Evolutionary conservation across 2,329 filamentous ascomycete species (phyloP), one percentile per base, ranked within the genome.

Genomic region (Keithomyces neogunnii): DNA sequence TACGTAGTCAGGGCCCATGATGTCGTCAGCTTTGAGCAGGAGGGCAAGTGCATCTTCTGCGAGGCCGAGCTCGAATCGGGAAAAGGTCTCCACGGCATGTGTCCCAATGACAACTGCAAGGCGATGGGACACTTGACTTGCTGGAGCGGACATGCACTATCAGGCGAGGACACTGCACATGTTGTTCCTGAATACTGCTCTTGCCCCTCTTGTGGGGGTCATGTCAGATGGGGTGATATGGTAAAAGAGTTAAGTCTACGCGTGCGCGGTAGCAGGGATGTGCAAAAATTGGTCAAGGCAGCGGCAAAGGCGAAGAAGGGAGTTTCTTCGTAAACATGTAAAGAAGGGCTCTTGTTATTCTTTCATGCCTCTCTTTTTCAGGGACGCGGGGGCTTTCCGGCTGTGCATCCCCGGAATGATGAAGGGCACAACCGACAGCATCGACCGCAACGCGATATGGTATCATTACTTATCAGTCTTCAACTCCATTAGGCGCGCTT

Each of bases 201-300:
- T 2, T 97, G 92, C 68, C 89, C 89, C 0, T 70, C 70, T 26
- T 97, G 92, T 62, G 68, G 74, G 1, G 72, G 73, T 0, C 66
- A 73, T 4, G 69, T 90, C 2, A 65, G 74, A 48, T 97, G 92
- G 92, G 73, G 76, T 0, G 80, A 86, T 46, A 80, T 96, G 69
- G 86, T 95, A 71, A 91, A 84, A 63, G 91, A 95, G 63, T 68
- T 95, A 59, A 93, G 79, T 48, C 69, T 96, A 47, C 78, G 92
- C 33, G 73, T 81, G 36, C 78, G 88, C 29, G 90, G 86, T 1
- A 68, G 76, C 50, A 85, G 86, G 52, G 85, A 90, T 57, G 71
- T 91, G 1, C 78, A 83, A 40, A 82, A 82, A 57, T 60, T 96
- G 30, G 74, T 89, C 58, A 88, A 81, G 64, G 72, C 69, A 59